These are phyloP conservation scores for Gracilaria vermiculophylla DNA, from an alignment of 23 red algal genomes.

Conservation along the genomic window DNA sequence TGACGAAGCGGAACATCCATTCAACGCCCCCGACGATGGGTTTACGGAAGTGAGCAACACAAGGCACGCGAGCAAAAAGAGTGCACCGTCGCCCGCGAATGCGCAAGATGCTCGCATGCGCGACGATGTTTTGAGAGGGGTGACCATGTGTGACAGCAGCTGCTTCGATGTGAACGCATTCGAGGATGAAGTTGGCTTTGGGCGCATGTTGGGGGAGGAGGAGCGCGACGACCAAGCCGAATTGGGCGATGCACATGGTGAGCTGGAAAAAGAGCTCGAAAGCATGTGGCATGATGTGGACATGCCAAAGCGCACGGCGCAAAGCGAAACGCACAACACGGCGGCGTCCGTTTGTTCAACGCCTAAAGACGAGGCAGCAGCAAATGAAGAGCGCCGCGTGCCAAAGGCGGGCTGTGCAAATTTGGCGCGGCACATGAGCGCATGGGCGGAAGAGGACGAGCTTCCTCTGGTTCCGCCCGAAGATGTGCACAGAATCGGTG, in stretches of 20 bases:
- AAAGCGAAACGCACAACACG: not conserved
- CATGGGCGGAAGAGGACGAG: conserved; percentile 5
- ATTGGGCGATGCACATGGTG: not conserved
- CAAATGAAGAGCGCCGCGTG: not conserved
- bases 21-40: conserved; percentile 9
- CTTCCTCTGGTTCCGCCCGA: conserved; percentile 12
- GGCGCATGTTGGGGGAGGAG: not conserved
- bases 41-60: not conserved
- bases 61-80: not conserved
- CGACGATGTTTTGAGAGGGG: not conserved
- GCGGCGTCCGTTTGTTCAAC: not conserved
- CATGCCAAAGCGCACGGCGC: not conserved
- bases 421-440: not conserved
- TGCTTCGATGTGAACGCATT: not conserved
- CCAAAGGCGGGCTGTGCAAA: not conserved
- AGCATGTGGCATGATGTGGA: not conserved
- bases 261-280: not conserved
- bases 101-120: not conserved
- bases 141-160: not conserved
- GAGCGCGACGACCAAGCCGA: not conserved
- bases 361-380: not conserved
- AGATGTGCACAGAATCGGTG: not conserved
- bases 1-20: conserved; percentile 28
- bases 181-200: not conserved
- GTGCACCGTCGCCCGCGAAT: not conserved